phyloP scores from a whole-genome alignment of 2,329 filamentous ascomycete genomes.

The Coleophoma cylindrospora region DNA sequence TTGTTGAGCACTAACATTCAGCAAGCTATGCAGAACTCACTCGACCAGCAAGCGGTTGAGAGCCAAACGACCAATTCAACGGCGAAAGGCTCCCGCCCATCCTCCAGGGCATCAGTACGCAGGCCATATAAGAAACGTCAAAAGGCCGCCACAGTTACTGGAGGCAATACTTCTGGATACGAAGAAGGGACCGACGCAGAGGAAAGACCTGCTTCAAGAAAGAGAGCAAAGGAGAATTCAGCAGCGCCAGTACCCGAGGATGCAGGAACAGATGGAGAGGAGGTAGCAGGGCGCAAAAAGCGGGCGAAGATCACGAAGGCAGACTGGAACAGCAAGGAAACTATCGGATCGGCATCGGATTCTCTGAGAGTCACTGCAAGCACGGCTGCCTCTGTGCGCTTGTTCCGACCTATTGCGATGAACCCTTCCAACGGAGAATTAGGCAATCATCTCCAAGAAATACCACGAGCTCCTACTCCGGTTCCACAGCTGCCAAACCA shows the following conservation, averaged over 20 bases:
- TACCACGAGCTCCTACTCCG: conserved; percentile 74
- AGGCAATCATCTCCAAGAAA: conserved; percentile 58
- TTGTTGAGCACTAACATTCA: conserved; percentile 23
- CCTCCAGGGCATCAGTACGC: conserved; percentile 22
- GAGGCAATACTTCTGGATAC: conserved; percentile 68
- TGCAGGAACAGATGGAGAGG: conserved; percentile 36
- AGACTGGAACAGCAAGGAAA: conserved; percentile 65
- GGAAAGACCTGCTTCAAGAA: conserved; percentile 45
- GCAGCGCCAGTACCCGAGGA: conserved; percentile 41
- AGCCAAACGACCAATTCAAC: conserved; percentile 7
- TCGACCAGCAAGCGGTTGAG: conserved; percentile 11
- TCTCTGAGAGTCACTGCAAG: conserved; percentile 87
- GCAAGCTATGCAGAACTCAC: conserved; percentile 12
- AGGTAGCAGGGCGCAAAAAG: conserved; percentile 53
- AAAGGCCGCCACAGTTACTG: conserved; percentile 24
- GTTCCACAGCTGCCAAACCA: conserved; percentile 47
- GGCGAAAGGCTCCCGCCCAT: conserved; percentile 19
- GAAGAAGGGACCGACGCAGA: conserved; percentile 52
- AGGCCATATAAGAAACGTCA: conserved; percentile 15
- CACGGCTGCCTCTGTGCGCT: conserved; percentile 81
- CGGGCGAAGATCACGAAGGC: conserved; percentile 73
- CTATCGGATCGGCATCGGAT: conserved; percentile 69
- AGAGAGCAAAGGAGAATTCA: conserved; percentile 69
- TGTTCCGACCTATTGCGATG: conserved; percentile 67
- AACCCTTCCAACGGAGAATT: conserved; percentile 38